Base-by-base conservation (phyloP, 2,329 filamentous ascomycete genomes). In the Gnomoniopsis sp. region DNA sequence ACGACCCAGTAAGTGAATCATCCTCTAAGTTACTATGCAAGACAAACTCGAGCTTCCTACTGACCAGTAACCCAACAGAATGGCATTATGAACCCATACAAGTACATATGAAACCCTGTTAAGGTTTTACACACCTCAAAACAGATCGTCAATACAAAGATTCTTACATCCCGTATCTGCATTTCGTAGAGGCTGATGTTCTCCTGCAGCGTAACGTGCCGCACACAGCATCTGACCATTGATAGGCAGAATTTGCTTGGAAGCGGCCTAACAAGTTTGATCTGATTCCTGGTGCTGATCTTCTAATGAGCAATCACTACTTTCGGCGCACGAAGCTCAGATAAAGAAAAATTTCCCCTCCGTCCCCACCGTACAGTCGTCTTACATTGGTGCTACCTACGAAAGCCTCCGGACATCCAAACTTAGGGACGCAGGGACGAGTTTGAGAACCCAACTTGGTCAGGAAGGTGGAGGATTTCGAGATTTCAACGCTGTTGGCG, bases 71-170 rank as follows among this genome's bases (percentile, higher is more conserved):
- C 30, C 62, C 60, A 56, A 65, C 67, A 96, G 91, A 96, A 96
- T 66, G 93, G 92, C 50, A 98, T 98, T 75, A 96, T 98, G 91
- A 98, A 97, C 76, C 93, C 93, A 0, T 98, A 98, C 80, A 98
- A 98, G 77, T 98, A 97, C 73, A 89, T 98, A 65, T 88, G 75
- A 69, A 55, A 3, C 49, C 14, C 46, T 21, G 48, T 14, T 19
- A 30, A 47, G 49, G 19, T 26, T 48, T 23, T 23, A 17, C 36
- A 22, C 43, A 36, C 12, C 52, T 30, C 23, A 48, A 21, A 54
- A 23, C n/a, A 54, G n/a, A 6, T 44, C 8, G 4, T n/a, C 15
- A 22, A 23, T 10, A 34, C 15, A 34, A 19, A 12, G 7, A 36
- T 21, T 11, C 19, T 3, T 3, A 19, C 43, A 34, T 33, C 19